Evolutionary conservation across 2,329 filamentous ascomycete genomes (phyloP).

Genomic region (Penicillium olsonii): DNA sequence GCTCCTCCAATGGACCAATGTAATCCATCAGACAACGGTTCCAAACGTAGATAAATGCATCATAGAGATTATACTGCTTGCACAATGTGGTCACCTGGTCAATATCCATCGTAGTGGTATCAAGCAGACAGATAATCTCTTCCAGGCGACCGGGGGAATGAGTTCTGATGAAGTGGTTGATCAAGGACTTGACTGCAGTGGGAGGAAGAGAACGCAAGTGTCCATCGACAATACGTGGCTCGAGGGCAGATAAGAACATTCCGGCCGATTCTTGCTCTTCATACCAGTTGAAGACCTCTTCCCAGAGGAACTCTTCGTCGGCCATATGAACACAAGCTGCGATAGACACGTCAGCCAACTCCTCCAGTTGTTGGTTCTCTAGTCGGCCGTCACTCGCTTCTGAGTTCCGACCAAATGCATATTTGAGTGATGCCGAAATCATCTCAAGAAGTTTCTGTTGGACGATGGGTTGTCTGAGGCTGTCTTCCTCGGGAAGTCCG

Average conservation of each 20-base stretch:
- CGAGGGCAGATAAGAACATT: conserved; percentile 83
- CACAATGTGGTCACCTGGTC: conserved; percentile 90
- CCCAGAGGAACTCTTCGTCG: conserved; percentile 83
- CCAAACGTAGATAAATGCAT: conserved; percentile 96
- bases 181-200: conserved; percentile 79
- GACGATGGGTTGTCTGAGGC: conserved; percentile 75
- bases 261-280: conserved; percentile 72
- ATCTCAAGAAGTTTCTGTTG: conserved; percentile 89
- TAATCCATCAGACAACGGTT: conserved; percentile 88
- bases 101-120: conserved; percentile 87
- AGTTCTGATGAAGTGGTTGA: conserved; percentile 75
- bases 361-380: conserved; percentile 65
- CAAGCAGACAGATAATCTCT: conserved; percentile 91
- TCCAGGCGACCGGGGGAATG: conserved; percentile 79
- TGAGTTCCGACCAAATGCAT: conserved; percentile 71
- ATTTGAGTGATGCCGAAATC: conserved; percentile 86
- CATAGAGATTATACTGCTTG: conserved; percentile 88
- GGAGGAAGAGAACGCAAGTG: conserved; percentile 76
- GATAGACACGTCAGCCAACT: conserved; percentile 82
- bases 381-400: conserved; percentile 52
- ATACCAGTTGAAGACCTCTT: conserved; percentile 87
- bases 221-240: conserved; percentile 81
- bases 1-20: conserved; percentile 83
- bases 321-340: conserved; percentile 75
- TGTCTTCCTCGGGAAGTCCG: conserved; percentile 82